A percentile compares a stretch with the other conserved stretches of the same genome.
Evolutionary conservation across 1,139 yeast species (phyloP).

Genomic region (Candida sp.): DNA sequence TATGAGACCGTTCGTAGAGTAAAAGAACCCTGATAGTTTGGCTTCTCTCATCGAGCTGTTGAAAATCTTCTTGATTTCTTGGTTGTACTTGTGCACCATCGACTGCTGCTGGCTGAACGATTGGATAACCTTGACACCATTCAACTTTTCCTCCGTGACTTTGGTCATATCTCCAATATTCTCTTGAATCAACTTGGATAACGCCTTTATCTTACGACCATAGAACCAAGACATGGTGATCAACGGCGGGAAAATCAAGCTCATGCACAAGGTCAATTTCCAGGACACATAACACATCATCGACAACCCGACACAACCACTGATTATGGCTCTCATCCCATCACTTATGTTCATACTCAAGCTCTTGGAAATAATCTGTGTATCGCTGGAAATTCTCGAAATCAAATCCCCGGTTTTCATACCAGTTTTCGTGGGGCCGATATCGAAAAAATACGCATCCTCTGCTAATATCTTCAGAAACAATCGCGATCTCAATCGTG

Average conservation of each 20-base stretch:
- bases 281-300: slow-evolving; percentile 93
- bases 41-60: slow-evolving; percentile 82
- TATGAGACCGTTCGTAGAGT: slow-evolving; percentile 76
- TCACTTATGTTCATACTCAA: slow-evolving; percentile 91
- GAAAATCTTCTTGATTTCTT: slow-evolving; percentile 76
- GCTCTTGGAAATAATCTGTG: slow-evolving; percentile 86
- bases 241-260: slow-evolving; percentile 83
- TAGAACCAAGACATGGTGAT: slow-evolving; percentile 75
- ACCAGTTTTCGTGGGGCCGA: slow-evolving; percentile 54
- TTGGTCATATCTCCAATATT: slow-evolving; percentile 87
- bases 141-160: slow-evolving; percentile 90
- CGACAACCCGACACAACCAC: slow-evolving; percentile 78
- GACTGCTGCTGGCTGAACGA: slow-evolving; percentile 83
- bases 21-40: slow-evolving; percentile 73
- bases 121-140: slow-evolving; percentile 87
- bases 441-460: slow-evolving; percentile 92
- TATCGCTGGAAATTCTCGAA: slow-evolving; percentile 86
- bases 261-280: slow-evolving; percentile 75
- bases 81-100: slow-evolving; percentile 52
- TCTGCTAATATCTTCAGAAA: slow-evolving; percentile 81
- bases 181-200: slow-evolving; percentile 81
- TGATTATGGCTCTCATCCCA: slow-evolving; percentile 80
- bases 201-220: slow-evolving; percentile 77
- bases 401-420: slow-evolving; percentile 92
- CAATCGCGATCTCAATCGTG: slow-evolving; percentile 76